Conservation (phyloP, 2,329 filamentous ascomycete genomes). For the Aspergillus sp. region DNA sequence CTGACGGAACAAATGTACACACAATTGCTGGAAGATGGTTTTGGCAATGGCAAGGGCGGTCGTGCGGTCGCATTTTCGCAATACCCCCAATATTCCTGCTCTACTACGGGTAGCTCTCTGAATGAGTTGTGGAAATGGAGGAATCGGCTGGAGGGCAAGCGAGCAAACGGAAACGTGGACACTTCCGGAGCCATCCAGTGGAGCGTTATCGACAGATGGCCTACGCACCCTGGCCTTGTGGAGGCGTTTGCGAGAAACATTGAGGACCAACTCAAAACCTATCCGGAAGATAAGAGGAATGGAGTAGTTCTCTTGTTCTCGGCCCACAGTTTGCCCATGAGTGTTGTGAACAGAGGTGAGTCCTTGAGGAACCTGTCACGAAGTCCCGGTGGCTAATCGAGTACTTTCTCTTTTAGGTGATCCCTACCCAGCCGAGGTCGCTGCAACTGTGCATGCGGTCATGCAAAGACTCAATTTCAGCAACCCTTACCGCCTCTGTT, state of each 20-base stretch:
- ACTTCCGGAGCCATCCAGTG: slow-evolving; percentile 76
- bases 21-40: slow-evolving; percentile 80
- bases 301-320: slow-evolving; percentile 88
- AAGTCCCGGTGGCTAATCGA: not conserved
- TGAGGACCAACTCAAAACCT: slow-evolving; percentile 78
- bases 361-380: not conserved
- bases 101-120: slow-evolving; percentile 90
- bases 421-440: slow-evolving; percentile 92
- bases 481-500: slow-evolving; percentile 90
- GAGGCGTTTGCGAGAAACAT: slow-evolving; percentile 94
- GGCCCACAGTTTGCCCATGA: slow-evolving; percentile 95
- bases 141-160: slow-evolving; percentile 77
- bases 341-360: slow-evolving; percentile 85
- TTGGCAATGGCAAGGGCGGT: slow-evolving; percentile 85
- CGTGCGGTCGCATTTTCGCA: slow-evolving; percentile 96
- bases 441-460: slow-evolving; percentile 93
- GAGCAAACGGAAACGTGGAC: slow-evolving; percentile 53
- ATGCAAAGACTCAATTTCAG: slow-evolving; percentile 85
- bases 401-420: slow-evolving; percentile 62
- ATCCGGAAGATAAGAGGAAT: slow-evolving; percentile 76
- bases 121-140: slow-evolving; percentile 99
- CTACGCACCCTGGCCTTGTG: slow-evolving; percentile 83
- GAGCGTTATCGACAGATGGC: slow-evolving; percentile 99
- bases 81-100: slow-evolving; percentile 98
- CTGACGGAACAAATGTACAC: slow-evolving; percentile 93